Base-by-base conservation (phyloP, 148 eudicot genomes). In the Amaranthus cruentus region DNA sequence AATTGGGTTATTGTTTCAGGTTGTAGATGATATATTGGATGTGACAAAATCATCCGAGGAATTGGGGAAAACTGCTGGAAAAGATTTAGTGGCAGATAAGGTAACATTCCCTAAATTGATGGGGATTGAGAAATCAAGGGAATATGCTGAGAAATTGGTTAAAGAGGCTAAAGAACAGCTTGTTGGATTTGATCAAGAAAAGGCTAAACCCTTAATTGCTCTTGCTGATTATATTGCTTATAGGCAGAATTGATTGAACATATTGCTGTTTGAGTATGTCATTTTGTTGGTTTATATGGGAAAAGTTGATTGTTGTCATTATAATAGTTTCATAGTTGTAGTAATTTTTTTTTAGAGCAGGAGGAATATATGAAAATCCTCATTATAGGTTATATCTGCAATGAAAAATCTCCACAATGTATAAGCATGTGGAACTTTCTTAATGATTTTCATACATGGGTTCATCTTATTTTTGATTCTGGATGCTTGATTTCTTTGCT, bases 1-100 rank as follows among this genome's bases (percentile, higher is more conserved):
- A 28, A 84, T 87, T n/a, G 90, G 90, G 46, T 55, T 87, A 28
- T 62, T 87, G 71, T 87, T 87, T 72, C 90, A 87, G 69, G 87
- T 86, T 47, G 89, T 89, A 28, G 94, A 89, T 84, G 94, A 89
- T 47, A 84, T 89, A 4, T 78, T 89, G 58, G 94, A 89, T 73
- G 94, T 89, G 2, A 89, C 94, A 0, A 85, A 87, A 68, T 89
- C 94, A 2, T 85, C 91, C 0, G 76, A 77, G 58, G 87, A 82
- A 56, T 72, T 86, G 71, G 89, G 89, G 61, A 86, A 86, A 69
- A 86, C 85, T 3, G 89, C 87, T 0, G 85, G 87, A n/a, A 86
- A 86, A 47, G 94, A 89, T 60, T 79, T 89, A 82, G 81, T 87
- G 43, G 87, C 95, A 0, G 91, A 86, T 75, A 87, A 87, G 71